These are phyloP conservation scores for Kalmusia sp. DNA, from an alignment of 2,329 filamentous ascomycete species.

Conservation along the genomic window DNA sequence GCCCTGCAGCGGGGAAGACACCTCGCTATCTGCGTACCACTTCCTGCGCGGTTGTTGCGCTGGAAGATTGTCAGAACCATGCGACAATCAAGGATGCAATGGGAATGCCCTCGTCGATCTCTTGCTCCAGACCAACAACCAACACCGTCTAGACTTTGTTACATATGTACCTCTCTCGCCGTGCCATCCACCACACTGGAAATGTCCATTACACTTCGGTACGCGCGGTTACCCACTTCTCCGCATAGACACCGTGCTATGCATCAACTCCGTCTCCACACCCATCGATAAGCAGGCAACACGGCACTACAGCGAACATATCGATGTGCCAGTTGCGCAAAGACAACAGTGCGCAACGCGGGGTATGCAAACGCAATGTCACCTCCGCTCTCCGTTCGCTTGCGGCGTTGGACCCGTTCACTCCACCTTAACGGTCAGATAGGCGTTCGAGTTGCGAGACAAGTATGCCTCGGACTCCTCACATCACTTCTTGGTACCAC, in stretches of 20 bases:
- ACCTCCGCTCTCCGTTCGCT: conserved; percentile 1
- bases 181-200: neutral
- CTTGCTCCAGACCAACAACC: conserved; percentile 7
- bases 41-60: neutral
- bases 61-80: neutral
- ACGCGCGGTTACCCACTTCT: conserved; percentile 4
- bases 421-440: neutral
- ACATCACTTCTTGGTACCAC: neutral
- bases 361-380: neutral
- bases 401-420: neutral
- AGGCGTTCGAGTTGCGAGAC: neutral
- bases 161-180: neutral
- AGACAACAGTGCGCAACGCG: conserved; percentile 6
- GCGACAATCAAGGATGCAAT: neutral
- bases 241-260: conserved; percentile 6
- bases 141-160: conserved; percentile 1
- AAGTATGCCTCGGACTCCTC: conserved; percentile 1
- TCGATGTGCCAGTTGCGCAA: conserved; percentile 2
- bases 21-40: neutral
- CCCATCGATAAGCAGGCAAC: conserved; percentile 4
- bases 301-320: neutral
- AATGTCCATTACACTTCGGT: neutral
- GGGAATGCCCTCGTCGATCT: neutral
- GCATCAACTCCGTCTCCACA: neutral
- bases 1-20: conserved; percentile 2